A percentile compares a stretch with the other conserved stretches of the same genome.
Evolutionary conservation across 2,329 filamentous ascomycete species (phyloP).

Genomic region (Dactylellina haptotyla): DNA sequence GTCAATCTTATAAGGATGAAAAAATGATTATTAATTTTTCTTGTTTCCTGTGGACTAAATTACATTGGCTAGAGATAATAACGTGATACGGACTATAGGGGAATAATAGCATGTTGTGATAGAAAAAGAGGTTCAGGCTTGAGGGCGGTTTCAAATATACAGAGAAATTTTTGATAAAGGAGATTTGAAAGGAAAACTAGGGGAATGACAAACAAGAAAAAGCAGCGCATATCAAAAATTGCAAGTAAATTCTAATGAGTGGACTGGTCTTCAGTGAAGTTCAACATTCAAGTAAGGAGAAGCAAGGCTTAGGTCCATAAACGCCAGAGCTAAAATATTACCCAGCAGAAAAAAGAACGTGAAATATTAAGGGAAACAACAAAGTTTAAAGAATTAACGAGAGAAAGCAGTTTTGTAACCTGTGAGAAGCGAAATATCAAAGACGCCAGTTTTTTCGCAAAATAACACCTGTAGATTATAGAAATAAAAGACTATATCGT

Average conservation of each 20-base stretch:
- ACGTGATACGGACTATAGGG: not conserved
- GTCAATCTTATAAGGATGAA: not conserved
- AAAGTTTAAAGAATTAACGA: constrained; percentile 9
- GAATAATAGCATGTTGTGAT: not conserved
- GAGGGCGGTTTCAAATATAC: constrained; percentile 43
- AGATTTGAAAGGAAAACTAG: not conserved
- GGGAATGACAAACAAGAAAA: constrained; percentile 1
- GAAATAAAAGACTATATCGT: constrained; percentile 44
- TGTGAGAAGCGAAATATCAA: constrained; percentile 29
- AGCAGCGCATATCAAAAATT: constrained; percentile 1
- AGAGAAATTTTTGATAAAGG: constrained; percentile 8
- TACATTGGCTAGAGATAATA: not conserved
- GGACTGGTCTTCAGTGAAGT: constrained; percentile 35
- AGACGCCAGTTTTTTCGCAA: constrained; percentile 35
- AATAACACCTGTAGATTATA: constrained; percentile 26
- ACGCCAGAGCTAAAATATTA: constrained; percentile 48
- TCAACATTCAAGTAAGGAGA: constrained; percentile 20
- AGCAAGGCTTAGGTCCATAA: constrained; percentile 36
- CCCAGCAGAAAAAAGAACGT: constrained; percentile 16
- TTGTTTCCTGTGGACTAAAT: constrained; percentile 19
- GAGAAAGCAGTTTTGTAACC: constrained; percentile 18
- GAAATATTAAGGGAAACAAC: constrained; percentile 4
- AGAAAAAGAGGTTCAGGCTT: not conserved
- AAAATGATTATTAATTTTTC: not conserved
- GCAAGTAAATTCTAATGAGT: constrained; percentile 22